phyloP scores from a whole-genome alignment of 2,329 filamentous ascomycete species.

The Capronia americana region DNA sequence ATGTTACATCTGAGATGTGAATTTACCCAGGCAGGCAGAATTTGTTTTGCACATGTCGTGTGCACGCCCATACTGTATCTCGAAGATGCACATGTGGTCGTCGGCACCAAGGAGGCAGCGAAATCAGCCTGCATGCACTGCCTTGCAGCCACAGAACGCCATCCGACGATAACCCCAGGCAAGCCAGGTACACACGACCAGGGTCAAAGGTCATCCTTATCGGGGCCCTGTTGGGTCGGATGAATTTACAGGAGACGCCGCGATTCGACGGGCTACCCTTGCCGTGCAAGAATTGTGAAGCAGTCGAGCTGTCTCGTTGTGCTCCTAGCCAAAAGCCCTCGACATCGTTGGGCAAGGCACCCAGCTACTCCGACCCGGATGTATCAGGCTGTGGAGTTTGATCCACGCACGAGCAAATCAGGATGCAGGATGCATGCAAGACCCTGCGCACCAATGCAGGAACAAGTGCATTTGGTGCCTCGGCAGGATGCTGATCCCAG shows the following conservation, averaged over 20 bases:
- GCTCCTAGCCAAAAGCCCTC: slow-evolving; percentile 15
- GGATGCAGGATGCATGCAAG: slow-evolving; percentile 8
- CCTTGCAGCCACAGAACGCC: slow-evolving; percentile 9
- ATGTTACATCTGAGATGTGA: neutral
- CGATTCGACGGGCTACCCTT: slow-evolving; percentile 3
- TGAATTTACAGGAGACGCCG: slow-evolving; percentile 3
- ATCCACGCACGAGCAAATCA: slow-evolving; percentile 21
- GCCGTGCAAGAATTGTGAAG: slow-evolving; percentile 20
- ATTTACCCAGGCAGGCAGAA: neutral
- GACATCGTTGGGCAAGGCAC: slow-evolving; percentile 10
- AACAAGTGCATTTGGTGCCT: slow-evolving; percentile 22
- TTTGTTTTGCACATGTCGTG: neutral
- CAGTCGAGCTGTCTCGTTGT: slow-evolving; percentile 23
- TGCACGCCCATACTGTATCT: neutral
- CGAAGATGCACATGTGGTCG: slow-evolving; percentile 1
- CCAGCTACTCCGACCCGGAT: slow-evolving; percentile 3
- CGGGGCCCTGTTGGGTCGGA: neutral
- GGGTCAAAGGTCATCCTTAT: neutral
- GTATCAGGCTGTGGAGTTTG: neutral
- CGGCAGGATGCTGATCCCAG: slow-evolving; percentile 23
- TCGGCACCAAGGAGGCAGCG: neutral
- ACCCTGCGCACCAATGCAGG: slow-evolving; percentile 26
- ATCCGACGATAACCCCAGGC: neutral
- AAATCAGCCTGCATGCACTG: slow-evolving; percentile 7
- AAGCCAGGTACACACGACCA: neutral